phyloP scores from a whole-genome alignment of 345 rosid species.

The Anacardium occidentale region DNA sequence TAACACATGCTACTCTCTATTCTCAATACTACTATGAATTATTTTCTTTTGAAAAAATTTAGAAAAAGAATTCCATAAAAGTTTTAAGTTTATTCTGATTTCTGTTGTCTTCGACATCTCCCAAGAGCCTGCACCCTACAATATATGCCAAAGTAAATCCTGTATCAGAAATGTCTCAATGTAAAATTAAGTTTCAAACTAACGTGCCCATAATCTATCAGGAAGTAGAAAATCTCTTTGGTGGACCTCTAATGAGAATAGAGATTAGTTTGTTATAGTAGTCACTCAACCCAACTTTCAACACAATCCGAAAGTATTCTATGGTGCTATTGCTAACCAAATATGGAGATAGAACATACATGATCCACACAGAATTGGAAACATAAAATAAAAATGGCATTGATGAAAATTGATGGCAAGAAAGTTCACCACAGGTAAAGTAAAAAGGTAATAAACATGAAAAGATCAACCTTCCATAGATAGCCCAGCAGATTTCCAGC shows the following conservation, averaged over 20 bases:
- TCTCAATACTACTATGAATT: background rate
- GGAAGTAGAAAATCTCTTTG: background rate
- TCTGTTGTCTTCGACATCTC: background rate
- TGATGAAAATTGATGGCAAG: background rate
- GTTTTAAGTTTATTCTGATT: background rate
- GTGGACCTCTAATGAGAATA: background rate
- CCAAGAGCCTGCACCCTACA: background rate
- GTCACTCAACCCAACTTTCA: background rate
- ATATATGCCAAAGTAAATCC: slow-evolving; percentile 4
- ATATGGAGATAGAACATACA: background rate
- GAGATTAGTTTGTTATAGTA: no score
- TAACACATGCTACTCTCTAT: background rate
- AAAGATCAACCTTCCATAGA: slow-evolving; percentile 41
- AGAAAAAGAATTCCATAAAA: background rate
- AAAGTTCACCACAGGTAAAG: background rate
- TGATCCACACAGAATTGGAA: background rate
- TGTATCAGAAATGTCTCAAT: background rate
- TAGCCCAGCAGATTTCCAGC: slow-evolving; percentile 47
- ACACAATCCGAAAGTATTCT: background rate
- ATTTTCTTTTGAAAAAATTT: background rate
- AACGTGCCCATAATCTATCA: background rate
- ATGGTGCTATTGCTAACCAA: background rate
- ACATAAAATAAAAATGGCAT: background rate
- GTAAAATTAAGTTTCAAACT: background rate
- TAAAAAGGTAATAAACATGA: background rate